Conservation (phyloP, 2,329 filamentous ascomycete species). For the Curvularia verruculosa region DNA sequence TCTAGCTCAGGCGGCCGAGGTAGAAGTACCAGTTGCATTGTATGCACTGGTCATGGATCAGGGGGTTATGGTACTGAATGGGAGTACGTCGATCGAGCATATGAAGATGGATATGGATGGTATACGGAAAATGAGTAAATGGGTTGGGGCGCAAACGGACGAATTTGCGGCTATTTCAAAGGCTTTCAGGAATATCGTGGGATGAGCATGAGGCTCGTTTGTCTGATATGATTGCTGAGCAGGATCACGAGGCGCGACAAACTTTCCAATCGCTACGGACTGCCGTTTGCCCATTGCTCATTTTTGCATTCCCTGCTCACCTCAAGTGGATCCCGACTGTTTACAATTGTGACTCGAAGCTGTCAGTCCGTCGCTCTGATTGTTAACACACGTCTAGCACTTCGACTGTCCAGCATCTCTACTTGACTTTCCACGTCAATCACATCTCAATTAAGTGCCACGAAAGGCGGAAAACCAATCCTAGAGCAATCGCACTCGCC, state of each 20-base stretch:
- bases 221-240: too few relatives aligned
- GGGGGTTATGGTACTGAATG: slow-evolving; percentile 60
- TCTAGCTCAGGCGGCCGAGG: slow-evolving; percentile 54
- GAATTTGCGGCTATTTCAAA: slow-evolving; percentile 54
- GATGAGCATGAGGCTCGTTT: background rate
- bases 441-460: too few relatives aligned
- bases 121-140: slow-evolving; percentile 50
- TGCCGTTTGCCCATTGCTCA: too few relatives aligned
- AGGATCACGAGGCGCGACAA: too few relatives aligned
- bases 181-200: slow-evolving; percentile 26
- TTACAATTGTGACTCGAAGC: background rate
- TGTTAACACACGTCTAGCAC: background rate
- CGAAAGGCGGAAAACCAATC: too few relatives aligned
- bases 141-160: slow-evolving; percentile 53
- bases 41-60: slow-evolving; percentile 64
- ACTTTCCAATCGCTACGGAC: too few relatives aligned
- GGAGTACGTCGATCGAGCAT: slow-evolving; percentile 58
- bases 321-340: background rate
- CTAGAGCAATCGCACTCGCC: background rate
- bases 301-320: background rate
- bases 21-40: slow-evolving; percentile 57
- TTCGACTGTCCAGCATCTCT: background rate
- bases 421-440: too few relatives aligned
- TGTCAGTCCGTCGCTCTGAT: too few relatives aligned
- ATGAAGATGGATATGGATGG: slow-evolving; percentile 62